Evolutionary conservation across 2,329 filamentous ascomycete genomes (phyloP).

Genomic region (Neophaeococcomyces mojaviensis): DNA sequence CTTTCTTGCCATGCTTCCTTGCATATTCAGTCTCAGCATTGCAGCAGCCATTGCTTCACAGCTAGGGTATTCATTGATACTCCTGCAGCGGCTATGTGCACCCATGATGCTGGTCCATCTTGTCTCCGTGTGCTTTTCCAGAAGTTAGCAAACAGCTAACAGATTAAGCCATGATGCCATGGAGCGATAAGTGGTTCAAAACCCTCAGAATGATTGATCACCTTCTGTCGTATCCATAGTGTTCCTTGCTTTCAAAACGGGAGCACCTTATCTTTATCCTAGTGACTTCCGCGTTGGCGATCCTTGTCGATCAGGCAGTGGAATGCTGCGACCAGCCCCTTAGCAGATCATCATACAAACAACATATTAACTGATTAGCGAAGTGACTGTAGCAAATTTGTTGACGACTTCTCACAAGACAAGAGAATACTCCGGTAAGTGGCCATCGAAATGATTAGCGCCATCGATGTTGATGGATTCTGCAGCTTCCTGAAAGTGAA

Average conservation of each 20-base stretch:
- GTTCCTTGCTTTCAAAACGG: background rate
- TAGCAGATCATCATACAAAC: background rate
- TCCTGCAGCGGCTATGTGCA: slow-evolving; percentile 10
- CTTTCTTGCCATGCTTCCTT: slow-evolving; percentile 5
- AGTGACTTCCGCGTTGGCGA: background rate
- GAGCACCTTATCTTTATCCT: background rate
- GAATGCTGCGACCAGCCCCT: slow-evolving; percentile 7
- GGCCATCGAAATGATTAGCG: no score
- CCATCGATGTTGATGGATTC: no score
- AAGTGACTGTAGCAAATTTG: background rate
- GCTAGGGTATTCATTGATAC: slow-evolving; percentile 3
- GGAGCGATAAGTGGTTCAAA: slow-evolving; percentile 1
- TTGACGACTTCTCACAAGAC: no score
- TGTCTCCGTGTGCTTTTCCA: slow-evolving; percentile 1
- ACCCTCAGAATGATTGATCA: background rate
- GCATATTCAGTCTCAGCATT: background rate
- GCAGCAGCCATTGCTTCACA: background rate
- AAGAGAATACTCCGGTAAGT: no score
- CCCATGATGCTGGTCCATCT: slow-evolving; percentile 3
- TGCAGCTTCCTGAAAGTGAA: no score
- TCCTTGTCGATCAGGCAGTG: slow-evolving; percentile 4
- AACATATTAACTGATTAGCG: background rate
- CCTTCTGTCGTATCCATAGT: background rate
- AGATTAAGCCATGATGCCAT: background rate
- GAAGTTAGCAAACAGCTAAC: background rate